Conservation (phyloP, 495 filamentous ascomycete species). For the Schizothecium vesticola region DNA sequence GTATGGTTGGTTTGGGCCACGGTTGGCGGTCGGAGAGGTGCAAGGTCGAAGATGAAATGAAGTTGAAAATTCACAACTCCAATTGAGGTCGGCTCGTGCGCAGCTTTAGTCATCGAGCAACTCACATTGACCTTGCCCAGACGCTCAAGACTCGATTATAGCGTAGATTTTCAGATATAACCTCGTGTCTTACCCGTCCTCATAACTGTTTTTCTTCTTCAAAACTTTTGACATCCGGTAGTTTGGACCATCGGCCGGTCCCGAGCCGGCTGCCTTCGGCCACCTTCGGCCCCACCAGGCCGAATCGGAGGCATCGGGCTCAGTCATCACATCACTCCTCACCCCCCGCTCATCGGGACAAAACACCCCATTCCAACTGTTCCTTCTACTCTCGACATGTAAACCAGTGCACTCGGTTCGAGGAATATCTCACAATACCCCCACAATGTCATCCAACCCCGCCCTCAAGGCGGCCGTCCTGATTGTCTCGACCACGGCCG, state of each 20-base stretch:
- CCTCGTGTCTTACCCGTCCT: neutral
- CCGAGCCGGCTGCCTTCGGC: neutral
- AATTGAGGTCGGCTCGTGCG: neutral
- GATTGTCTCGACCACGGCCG: conserved; percentile 90
- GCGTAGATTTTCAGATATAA: rapidly evolving
- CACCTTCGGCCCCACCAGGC: conserved; percentile 2
- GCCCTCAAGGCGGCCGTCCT: conserved; percentile 67
- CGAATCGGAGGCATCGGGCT: neutral
- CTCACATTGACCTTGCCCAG: neutral
- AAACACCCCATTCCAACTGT: neutral
- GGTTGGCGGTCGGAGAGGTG: neutral
- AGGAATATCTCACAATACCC: neutral
- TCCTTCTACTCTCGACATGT: neutral
- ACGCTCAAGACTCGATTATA: neutral
- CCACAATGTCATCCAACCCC: conserved; percentile 24
- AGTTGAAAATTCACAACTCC: neutral
- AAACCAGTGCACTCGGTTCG: neutral
- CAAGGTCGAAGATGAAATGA: neutral
- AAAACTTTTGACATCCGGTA: no score
- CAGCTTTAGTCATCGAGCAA: neutral
- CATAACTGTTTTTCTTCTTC: neutral
- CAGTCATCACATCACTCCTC: neutral
- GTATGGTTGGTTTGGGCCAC: neutral
- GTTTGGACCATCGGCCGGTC: neutral
- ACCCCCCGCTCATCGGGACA: neutral